Conservation (phyloP, 2,329 filamentous ascomycete species). For the Aspergillus sp. region DNA sequence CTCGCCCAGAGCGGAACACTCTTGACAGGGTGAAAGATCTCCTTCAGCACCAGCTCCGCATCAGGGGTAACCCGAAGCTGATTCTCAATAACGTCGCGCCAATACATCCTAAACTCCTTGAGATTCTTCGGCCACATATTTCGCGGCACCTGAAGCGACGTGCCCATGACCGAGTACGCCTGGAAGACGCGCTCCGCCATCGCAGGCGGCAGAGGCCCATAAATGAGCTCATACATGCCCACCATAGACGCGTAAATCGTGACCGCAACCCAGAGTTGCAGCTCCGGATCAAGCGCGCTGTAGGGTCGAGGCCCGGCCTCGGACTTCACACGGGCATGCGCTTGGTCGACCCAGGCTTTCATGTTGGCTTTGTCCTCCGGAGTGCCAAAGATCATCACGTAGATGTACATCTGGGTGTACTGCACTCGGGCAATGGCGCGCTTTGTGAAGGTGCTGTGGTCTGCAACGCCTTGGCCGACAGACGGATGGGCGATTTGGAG, state of each 20-base stretch:
- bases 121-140: background rate
- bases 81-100: background rate
- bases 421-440: background rate
- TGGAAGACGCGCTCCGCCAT: background rate
- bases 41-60: background rate
- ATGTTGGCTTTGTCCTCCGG: background rate
- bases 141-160: background rate
- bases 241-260: slow-evolving; percentile 1
- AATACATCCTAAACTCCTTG: background rate
- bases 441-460: slow-evolving; percentile 7
- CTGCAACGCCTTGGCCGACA: slow-evolving; percentile 3
- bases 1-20: background rate
- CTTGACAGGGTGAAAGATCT: background rate
- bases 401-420: slow-evolving; percentile 6
- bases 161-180: background rate
- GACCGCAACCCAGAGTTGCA: slow-evolving; percentile 10
- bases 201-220: background rate
- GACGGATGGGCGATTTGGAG: slow-evolving; percentile 9
- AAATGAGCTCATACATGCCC: slow-evolving; percentile 2
- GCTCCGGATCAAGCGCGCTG: slow-evolving; percentile 4
- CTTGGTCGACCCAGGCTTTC: slow-evolving; percentile 1
- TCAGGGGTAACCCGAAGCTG: background rate
- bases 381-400: slow-evolving; percentile 7
- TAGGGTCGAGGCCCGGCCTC: background rate
- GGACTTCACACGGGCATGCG: background rate